Evolutionary conservation across 495 filamentous ascomycete species (phyloP), one percentile per base, ranked within the genome.

Genomic region (Rostrohypoxylon terebratum): DNA sequence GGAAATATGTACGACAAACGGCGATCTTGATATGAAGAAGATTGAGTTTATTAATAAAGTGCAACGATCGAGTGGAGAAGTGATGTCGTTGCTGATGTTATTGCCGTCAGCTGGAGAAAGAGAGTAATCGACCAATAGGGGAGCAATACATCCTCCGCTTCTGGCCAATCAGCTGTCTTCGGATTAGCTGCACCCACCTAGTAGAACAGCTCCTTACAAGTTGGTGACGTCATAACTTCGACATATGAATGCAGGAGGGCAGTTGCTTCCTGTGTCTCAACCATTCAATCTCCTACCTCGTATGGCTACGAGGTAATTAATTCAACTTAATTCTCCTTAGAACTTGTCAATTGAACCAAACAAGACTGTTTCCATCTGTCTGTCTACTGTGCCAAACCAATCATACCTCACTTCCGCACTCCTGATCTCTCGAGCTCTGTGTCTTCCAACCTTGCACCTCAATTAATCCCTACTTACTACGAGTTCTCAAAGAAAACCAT

Each of bases 261-360:
- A 50, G 42, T 62, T 4, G 11, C 10, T 68, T 68, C 60, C 47
- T 61, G 60, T 42, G 21, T 40, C 61, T 66, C 57, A 44, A 55
- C n/a, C 7, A 23, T 61, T 42, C 61, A 48, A 63, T 69, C 45
- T 69, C 65, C 66, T 18, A 63, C 66, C 45, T 69, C 65, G 61
- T 18, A 73, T 66, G 60, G 69, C 70, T 51, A 68, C 70, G 59
- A 73, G 64, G 68, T 48, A 38, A 68, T 73, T 73, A 73, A 59
- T 64, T 73, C 68, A 73, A 59, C 70, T 73, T 60, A 68, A 62
- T 61, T 33, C 53, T 65, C 53, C 21, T 58, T 65, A 53, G 45
- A n/a, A 64, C 8, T 42, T 63, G n/a, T 47, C 42, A 64, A 64
- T 68, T 57, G 47, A 59, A 47, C 60, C 50, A 61, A 50, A 25